A percentile compares a stretch with the other conserved stretches of the same genome.
Conservation (phyloP, 2,329 filamentous ascomycete genomes). For the Fusarium xylarioides region DNA sequence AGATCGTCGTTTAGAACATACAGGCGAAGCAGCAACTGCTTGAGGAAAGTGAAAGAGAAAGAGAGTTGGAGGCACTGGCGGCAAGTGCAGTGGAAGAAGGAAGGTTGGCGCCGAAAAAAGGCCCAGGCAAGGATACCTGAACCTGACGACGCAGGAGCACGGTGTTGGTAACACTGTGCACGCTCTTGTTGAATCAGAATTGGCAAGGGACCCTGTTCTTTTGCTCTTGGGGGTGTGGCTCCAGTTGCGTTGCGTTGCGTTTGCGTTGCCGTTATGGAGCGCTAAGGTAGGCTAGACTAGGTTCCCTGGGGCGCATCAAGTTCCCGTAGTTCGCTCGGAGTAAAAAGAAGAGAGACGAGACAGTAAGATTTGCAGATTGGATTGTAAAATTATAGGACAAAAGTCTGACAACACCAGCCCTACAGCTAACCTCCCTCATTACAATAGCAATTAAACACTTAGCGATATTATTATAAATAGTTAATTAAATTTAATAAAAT, state of each 20-base stretch:
- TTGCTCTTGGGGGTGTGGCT: slow-evolving; percentile 25
- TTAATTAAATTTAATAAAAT: too few relatives aligned
- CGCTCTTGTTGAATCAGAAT: neutral
- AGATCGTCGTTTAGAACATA: slow-evolving; percentile 42
- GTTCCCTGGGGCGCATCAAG: slow-evolving; percentile 30
- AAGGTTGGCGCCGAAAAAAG: slow-evolving; percentile 37
- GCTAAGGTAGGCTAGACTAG: neutral
- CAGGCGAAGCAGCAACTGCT: slow-evolving; percentile 42
- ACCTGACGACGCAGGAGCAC: slow-evolving; percentile 4
- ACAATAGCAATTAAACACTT: too few relatives aligned
- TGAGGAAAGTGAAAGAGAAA: slow-evolving; percentile 38
- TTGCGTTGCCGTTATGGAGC: neutral
- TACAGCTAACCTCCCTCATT: too few relatives aligned
- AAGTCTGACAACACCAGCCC: too few relatives aligned
- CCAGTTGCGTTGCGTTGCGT: slow-evolving; percentile 22
- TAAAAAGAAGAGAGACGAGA: neutral
- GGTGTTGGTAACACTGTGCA: slow-evolving; percentile 20
- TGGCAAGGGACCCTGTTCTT: slow-evolving; percentile 8
- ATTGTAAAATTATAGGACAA: too few relatives aligned
- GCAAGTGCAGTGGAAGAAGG: slow-evolving; percentile 29
- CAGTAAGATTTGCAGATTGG: neutral
- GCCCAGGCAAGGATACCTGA: slow-evolving; percentile 30
- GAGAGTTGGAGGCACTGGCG: slow-evolving; percentile 34
- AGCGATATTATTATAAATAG: too few relatives aligned
- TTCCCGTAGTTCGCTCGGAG: slow-evolving; percentile 29